Evolutionary conservation across 2,329 filamentous ascomycete species (phyloP).

Genomic region (Aureobasidium pullulans): DNA sequence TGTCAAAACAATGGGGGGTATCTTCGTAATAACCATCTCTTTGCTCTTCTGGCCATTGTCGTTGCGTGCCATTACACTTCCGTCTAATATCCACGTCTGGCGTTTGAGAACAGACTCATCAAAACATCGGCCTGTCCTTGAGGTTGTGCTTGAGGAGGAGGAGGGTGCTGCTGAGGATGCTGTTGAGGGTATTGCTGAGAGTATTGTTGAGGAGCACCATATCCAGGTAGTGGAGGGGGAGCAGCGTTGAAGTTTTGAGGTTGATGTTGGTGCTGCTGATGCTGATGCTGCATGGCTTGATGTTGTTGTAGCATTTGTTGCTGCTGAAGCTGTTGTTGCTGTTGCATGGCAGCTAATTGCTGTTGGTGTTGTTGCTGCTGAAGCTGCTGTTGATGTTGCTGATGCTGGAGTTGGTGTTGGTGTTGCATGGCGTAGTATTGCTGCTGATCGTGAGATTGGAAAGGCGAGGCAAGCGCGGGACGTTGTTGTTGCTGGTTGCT

Average conservation of each 20-base stretch:
- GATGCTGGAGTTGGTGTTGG: neutral
- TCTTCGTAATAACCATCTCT: too few relatives aligned
- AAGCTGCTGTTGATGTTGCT: neutral
- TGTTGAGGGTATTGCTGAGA: neutral
- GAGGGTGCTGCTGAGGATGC: neutral
- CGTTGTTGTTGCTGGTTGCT: slow-evolving; percentile 13
- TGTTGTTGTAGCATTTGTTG: neutral
- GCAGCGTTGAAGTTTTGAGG: neutral
- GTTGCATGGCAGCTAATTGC: neutral
- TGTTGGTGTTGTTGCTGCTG: slow-evolving; percentile 6
- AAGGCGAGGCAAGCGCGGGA: neutral
- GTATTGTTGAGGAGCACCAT: neutral
- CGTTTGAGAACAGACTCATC: slow-evolving; percentile 6
- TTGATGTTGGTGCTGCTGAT: neutral
- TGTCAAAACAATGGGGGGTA: too few relatives aligned
- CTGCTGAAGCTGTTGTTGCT: neutral
- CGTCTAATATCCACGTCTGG: slow-evolving; percentile 7
- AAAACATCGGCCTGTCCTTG: slow-evolving; percentile 9
- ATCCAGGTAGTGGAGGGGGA: neutral
- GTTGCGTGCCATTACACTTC: too few relatives aligned
- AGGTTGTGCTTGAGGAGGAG: neutral
- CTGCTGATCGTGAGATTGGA: slow-evolving; percentile 2
- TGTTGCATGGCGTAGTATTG: neutral
- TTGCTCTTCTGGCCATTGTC: too few relatives aligned
- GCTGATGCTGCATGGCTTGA: neutral